A percentile compares a stretch with the other conserved stretches of the same genome.
These are phyloP conservation scores for Colletotrichum siamense DNA, from an alignment of 2,329 filamentous ascomycete species.

Conservation along the genomic window DNA sequence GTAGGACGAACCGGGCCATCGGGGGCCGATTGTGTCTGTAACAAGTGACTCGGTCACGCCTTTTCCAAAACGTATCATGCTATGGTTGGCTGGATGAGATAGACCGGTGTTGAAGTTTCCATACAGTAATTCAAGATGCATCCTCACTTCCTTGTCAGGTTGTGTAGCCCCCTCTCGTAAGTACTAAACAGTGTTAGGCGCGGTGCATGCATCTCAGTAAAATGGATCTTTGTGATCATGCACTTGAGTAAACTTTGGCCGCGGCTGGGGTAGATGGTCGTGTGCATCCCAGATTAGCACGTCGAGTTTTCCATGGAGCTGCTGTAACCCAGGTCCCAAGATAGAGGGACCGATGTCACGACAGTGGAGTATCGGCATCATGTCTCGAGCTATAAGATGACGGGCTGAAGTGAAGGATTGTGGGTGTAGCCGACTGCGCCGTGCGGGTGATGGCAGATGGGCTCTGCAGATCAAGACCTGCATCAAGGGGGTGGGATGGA, in stretches of 20 bases:
- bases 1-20: not conserved
- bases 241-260: not conserved
- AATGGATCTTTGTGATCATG: not conserved
- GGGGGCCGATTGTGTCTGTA: not conserved
- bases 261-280: not conserved
- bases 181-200: not conserved
- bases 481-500: not conserved
- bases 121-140: not conserved
- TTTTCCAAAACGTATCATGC: not conserved
- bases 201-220: not conserved
- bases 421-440: not conserved
- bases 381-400: not conserved
- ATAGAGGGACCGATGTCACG: not conserved
- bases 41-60: not conserved
- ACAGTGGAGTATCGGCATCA: not conserved
- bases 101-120: not conserved
- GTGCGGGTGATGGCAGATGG: not conserved
- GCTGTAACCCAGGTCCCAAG: not conserved
- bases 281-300: not conserved
- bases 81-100: not conserved
- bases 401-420: not conserved
- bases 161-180: not conserved
- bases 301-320: not conserved
- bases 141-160: not conserved
- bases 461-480: not conserved